Evolutionary conservation across 257 asterid genomes (phyloP).

Genomic region (Handroanthus guayacan): DNA sequence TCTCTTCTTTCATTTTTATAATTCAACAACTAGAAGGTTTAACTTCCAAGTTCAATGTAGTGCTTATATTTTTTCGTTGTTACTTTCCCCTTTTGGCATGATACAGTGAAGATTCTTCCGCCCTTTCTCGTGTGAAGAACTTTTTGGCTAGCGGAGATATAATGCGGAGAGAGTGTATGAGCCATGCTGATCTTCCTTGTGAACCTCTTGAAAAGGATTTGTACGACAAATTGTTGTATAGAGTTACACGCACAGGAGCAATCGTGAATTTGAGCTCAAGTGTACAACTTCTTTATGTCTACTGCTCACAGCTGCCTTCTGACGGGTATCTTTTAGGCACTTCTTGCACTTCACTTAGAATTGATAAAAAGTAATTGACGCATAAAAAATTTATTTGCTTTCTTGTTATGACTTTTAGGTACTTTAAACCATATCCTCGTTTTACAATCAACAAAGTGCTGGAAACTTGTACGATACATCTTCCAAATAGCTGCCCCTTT

Average conservation of each 20-base stretch:
- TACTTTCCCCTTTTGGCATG: constrained; percentile 20
- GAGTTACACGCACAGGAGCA: constrained; percentile 72
- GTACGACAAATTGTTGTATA: constrained; percentile 55
- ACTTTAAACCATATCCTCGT: constrained; percentile 78
- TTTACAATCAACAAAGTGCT: constrained; percentile 53
- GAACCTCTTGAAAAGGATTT: constrained; percentile 49
- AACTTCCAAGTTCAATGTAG: background rate
- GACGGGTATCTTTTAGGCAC: constrained; percentile 61
- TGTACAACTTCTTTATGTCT: constrained; percentile 60
- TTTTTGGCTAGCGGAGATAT: constrained; percentile 66
- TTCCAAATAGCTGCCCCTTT: constrained; percentile 78
- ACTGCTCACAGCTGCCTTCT: constrained; percentile 86
- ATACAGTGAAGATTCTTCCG: constrained; percentile 57
- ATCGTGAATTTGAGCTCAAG: constrained; percentile 73
- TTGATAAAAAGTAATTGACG: background rate
- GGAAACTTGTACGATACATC: constrained; percentile 55
- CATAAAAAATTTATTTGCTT: background rate
- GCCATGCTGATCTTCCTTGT: constrained; percentile 72
- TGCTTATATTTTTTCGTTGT: background rate
- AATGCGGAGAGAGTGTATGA: constrained; percentile 74
- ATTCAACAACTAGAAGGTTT: background rate
- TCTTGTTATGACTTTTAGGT: constrained; percentile 49
- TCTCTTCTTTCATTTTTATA: background rate
- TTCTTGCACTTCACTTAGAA: constrained; percentile 4
- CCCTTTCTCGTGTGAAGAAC: constrained; percentile 50